Evolutionary conservation across 805 yeast species (phyloP).

Genomic region (Candida anglica): DNA sequence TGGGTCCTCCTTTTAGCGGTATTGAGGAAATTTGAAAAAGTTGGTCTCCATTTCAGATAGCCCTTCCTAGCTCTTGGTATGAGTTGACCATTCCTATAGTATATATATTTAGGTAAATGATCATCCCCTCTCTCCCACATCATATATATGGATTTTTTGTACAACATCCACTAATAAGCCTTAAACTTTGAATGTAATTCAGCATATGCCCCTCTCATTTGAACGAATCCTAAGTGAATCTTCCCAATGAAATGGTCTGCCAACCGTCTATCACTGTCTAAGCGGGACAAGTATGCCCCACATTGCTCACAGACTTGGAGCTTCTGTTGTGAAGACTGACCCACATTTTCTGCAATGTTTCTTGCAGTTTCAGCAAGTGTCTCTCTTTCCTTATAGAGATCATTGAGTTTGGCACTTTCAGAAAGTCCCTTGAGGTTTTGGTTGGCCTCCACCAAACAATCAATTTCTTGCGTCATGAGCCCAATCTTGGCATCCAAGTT

Average conservation of each 20-base stretch:
- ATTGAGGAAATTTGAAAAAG: no score
- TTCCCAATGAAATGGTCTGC: conserved; percentile 91
- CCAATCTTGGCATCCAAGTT: conserved; percentile 59
- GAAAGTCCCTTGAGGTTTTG: conserved; percentile 48
- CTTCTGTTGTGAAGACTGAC: conserved; percentile 85
- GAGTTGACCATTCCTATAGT: no score
- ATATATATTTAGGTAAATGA: no score
- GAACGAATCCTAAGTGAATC: conserved; percentile 77
- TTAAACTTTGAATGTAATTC: conserved; percentile 22
- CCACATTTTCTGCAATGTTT: conserved; percentile 63
- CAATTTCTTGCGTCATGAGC: conserved; percentile 63
- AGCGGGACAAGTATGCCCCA: conserved; percentile 80
- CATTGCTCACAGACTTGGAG: conserved; percentile 87
- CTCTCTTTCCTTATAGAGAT: conserved; percentile 45
- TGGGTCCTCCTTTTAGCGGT: no score
- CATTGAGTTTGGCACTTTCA: conserved; percentile 46
- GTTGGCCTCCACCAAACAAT: conserved; percentile 44
- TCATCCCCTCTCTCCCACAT: no score
- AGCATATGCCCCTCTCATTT: conserved; percentile 58
- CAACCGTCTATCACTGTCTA: conserved; percentile 83
- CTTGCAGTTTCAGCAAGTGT: conserved; percentile 53
- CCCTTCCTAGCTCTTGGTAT: no score
- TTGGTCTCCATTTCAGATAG: no score
- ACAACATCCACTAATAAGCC: no score
- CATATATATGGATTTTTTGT: no score